Percentiles rank a stretch among this genome's conserved stretches.
Evolutionary conservation across 2,329 filamentous ascomycete species (phyloP).

Genomic region (Claviceps arundinis): DNA sequence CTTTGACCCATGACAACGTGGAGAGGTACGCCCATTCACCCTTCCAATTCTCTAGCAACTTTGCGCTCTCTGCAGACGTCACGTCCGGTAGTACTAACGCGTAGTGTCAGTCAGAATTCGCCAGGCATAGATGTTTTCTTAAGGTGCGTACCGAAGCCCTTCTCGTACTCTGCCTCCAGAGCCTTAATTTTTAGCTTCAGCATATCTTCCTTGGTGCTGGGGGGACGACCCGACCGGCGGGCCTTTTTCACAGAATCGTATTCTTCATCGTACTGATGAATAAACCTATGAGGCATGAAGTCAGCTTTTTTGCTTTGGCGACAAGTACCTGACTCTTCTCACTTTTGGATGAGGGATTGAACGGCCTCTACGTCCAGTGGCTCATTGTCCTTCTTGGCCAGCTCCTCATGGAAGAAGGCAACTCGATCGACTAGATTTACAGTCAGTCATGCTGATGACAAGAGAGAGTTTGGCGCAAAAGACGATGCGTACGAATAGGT

Average conservation of each 20-base stretch:
- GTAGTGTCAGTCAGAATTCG: slow-evolving; percentile 6
- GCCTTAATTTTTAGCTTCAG: slow-evolving; percentile 56
- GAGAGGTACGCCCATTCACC: slow-evolving; percentile 72
- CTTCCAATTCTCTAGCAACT: slow-evolving; percentile 60
- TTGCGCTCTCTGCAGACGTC: slow-evolving; percentile 49
- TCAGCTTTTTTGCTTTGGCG: slow-evolving; percentile 10
- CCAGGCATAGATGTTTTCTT: background rate
- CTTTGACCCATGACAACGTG: slow-evolving; percentile 62
- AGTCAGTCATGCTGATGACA: slow-evolving; percentile 6
- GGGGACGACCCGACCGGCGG: slow-evolving; percentile 65
- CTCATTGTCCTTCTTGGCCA: slow-evolving; percentile 33
- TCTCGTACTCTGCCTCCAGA: slow-evolving; percentile 68
- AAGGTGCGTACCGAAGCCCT: slow-evolving; percentile 58
- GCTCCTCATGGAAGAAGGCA: slow-evolving; percentile 55
- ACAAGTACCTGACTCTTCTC: slow-evolving; percentile 11
- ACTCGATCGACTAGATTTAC: slow-evolving; percentile 22
- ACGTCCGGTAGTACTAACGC: slow-evolving; percentile 59
- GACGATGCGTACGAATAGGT: slow-evolving; percentile 44
- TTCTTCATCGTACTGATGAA: slow-evolving; percentile 59
- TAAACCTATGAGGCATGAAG: slow-evolving; percentile 33
- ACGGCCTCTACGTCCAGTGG: slow-evolving; percentile 43
- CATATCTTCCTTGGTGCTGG: slow-evolving; percentile 63
- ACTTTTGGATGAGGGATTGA: slow-evolving; percentile 50
- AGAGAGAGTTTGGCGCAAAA: background rate
- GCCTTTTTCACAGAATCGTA: slow-evolving; percentile 50